Conservation (phyloP, 2,329 filamentous ascomycete genomes). For the Stachybotrys chlorohalonatus region DNA sequence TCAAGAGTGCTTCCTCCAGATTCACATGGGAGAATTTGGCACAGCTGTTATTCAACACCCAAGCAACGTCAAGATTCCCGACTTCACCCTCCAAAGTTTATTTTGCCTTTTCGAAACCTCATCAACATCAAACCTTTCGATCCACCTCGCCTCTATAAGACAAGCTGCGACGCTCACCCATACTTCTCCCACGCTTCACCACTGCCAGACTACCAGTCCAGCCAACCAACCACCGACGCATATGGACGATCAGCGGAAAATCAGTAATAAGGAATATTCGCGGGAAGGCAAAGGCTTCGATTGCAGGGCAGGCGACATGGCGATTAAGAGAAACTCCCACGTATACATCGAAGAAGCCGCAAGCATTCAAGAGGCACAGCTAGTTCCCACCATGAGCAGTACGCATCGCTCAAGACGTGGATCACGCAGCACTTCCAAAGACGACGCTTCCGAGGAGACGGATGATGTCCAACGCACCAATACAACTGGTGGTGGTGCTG, state of each 20-base stretch:
- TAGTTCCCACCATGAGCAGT: not conserved
- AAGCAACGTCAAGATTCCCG: not conserved
- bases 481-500: not conserved
- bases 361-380: not conserved
- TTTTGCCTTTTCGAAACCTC: not conserved
- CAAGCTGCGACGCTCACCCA: not conserved
- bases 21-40: slow-evolving; percentile 3
- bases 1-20: slow-evolving; percentile 8
- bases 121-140: not conserved
- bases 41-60: too few relatives aligned
- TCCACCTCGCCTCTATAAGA: too few relatives aligned
- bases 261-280: not conserved
- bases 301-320: not conserved
- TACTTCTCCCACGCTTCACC: not conserved
- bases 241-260: not conserved
- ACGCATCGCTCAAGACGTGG: not conserved
- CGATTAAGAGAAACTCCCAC: not conserved
- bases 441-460: not conserved
- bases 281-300: not conserved
- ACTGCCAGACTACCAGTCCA: not conserved
- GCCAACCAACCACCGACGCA: not conserved
- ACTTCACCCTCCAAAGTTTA: not conserved
- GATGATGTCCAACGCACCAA: not conserved
- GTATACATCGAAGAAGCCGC: not conserved
- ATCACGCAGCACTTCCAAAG: not conserved